Evolutionary conservation across 176 grass and related monocot genomes (phyloP).

Genomic region (Lolium rigidum): DNA sequence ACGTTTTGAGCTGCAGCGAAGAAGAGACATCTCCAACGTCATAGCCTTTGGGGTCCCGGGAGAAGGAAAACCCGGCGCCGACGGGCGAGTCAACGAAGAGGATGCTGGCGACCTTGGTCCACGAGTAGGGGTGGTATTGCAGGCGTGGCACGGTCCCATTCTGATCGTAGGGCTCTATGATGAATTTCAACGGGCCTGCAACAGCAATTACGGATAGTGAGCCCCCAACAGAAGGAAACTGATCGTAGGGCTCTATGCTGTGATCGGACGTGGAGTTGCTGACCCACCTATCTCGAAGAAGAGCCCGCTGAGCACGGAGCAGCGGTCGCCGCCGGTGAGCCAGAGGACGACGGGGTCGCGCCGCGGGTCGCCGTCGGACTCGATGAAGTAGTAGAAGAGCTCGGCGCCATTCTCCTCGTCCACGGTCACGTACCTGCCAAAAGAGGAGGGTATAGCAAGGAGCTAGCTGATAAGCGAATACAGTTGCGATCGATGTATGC

Average conservation of each 20-base stretch:
- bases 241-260: no score
- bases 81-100: slow-evolving; percentile 30
- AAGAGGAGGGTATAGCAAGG: no score
- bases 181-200: background rate
- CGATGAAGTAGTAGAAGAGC: slow-evolving; percentile 54
- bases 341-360: slow-evolving; percentile 25
- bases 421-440: slow-evolving; percentile 35
- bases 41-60: background rate
- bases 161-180: background rate
- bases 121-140: background rate
- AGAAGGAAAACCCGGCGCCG: slow-evolving; percentile 18
- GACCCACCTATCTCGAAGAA: slow-evolving; percentile 36
- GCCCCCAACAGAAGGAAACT: no score
- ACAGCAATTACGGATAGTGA: no score
- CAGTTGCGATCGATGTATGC: background rate
- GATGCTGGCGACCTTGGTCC: slow-evolving; percentile 1
- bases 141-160: background rate
- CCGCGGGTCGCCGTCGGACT: slow-evolving; percentile 41
- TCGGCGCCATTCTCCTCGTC: slow-evolving; percentile 39
- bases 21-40: slow-evolving; percentile 18
- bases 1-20: background rate
- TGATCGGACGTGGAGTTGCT: background rate
- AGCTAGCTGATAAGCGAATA: background rate
- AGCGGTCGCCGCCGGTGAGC: slow-evolving; percentile 43
- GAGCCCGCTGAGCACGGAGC: slow-evolving; percentile 31